Percentiles rank a stretch among this genome's conserved stretches.
Conservation (phyloP, 495 filamentous ascomycete species). For the Antarctomyces pellizariae region DNA sequence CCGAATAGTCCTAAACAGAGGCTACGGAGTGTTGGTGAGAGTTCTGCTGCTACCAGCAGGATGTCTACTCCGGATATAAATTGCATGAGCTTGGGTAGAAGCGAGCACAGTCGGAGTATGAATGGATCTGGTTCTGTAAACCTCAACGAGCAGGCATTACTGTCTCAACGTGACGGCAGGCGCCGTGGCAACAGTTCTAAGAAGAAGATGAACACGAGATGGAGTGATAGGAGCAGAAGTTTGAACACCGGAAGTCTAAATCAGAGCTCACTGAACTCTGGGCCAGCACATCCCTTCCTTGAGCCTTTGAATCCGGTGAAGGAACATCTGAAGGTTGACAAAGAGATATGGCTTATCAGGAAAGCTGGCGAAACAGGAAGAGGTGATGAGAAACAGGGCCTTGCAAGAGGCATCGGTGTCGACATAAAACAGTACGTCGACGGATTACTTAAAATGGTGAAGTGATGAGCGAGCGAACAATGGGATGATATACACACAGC, state of each 20-base stretch:
- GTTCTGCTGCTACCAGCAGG: no score
- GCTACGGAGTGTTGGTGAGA: neutral
- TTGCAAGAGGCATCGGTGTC: constrained; percentile 73
- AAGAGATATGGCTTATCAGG: constrained; percentile 60
- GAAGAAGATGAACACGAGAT: constrained; percentile 2
- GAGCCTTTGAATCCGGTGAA: constrained; percentile 2
- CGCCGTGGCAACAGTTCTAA: constrained; percentile 4
- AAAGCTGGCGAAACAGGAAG: constrained; percentile 43
- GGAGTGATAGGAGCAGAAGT: neutral
- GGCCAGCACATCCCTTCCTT: constrained; percentile 10
- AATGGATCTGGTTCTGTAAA: no score
- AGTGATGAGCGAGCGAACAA: no score
- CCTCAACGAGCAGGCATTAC: neutral
- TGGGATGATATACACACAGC: no score
- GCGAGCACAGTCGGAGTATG: no score
- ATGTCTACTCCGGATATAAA: no score
- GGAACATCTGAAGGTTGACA: constrained; percentile 13
- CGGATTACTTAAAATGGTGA: constrained; percentile 49
- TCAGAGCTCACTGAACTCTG: constrained; percentile 6
- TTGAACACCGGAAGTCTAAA: constrained; percentile 4
- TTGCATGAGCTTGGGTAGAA: no score
- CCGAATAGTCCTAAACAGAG: neutral
- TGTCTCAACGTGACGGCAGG: neutral
- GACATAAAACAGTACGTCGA: constrained; percentile 79
- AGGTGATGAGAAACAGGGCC: constrained; percentile 34